Evolutionary conservation across 805 yeast species (phyloP).

Genomic region (Priceomyces melissophilus): DNA sequence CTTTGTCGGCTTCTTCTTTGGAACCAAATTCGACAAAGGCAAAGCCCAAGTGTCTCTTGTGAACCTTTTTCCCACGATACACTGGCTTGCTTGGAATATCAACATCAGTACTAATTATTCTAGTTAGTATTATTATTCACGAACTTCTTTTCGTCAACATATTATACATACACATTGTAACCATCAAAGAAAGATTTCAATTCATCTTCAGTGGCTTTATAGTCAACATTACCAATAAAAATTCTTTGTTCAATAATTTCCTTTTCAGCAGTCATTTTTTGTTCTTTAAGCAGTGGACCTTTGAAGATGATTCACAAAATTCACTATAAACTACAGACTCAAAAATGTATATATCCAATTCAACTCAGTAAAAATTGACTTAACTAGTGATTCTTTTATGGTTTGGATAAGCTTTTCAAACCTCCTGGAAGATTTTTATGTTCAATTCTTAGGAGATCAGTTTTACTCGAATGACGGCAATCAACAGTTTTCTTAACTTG

Average conservation of each 20-base stretch:
- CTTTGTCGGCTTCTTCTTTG: slow-evolving; percentile 42
- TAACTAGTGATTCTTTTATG: slow-evolving; percentile 7
- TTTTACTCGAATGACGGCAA: neutral
- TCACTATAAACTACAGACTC: neutral
- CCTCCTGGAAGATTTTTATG: neutral
- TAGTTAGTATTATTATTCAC: slow-evolving; percentile 11
- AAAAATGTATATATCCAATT: slow-evolving; percentile 1
- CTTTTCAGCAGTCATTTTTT: slow-evolving; percentile 17
- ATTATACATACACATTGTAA: slow-evolving; percentile 34
- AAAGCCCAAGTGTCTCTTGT: slow-evolving; percentile 50
- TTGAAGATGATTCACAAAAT: slow-evolving; percentile 1
- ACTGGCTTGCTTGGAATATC: slow-evolving; percentile 49
- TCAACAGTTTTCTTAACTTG: neutral
- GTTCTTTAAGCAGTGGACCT: slow-evolving; percentile 1
- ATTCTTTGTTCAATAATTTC: slow-evolving; percentile 42
- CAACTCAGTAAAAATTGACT: slow-evolving; percentile 5
- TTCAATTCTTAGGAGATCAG: slow-evolving; percentile 1
- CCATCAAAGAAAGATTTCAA: slow-evolving; percentile 49
- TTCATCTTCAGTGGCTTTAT: slow-evolving; percentile 39
- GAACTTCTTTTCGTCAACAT: neutral
- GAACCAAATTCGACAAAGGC: slow-evolving; percentile 55
- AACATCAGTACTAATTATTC: slow-evolving; percentile 34
- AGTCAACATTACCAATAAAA: slow-evolving; percentile 43
- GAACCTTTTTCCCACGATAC: slow-evolving; percentile 30
- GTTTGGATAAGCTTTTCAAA: neutral